Conservation (phyloP, 1,284 basidiomycete genomes). For the Ceratobasidium sp. region DNA sequence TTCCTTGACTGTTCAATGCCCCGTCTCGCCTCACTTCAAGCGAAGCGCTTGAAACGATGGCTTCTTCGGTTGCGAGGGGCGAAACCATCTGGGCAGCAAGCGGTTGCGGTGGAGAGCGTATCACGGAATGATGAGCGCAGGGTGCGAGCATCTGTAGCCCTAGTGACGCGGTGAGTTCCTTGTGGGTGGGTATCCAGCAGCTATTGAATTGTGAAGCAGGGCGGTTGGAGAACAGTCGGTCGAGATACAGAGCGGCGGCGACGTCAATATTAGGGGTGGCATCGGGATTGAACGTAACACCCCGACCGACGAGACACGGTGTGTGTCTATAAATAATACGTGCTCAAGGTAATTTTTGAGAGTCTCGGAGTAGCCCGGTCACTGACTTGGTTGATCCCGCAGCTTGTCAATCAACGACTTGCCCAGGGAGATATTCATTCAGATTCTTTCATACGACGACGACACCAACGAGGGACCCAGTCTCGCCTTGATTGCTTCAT, state of each 20-base stretch:
- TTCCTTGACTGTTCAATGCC: slow-evolving; percentile 22
- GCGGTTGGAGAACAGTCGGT: background rate
- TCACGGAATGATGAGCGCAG: background rate
- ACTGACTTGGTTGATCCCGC: background rate
- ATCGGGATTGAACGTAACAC: background rate
- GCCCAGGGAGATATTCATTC: slow-evolving; percentile 36
- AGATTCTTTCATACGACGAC: slow-evolving; percentile 32
- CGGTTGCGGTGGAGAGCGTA: background rate
- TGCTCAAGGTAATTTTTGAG: background rate
- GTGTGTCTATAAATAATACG: too few relatives aligned
- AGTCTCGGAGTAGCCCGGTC: background rate
- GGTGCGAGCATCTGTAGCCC: background rate
- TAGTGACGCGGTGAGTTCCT: background rate
- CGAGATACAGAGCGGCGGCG: background rate
- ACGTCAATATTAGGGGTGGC: background rate
- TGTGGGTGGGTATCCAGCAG: background rate
- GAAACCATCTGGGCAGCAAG: slow-evolving; percentile 8
- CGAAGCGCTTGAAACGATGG: slow-evolving; percentile 40
- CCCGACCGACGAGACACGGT: background rate
- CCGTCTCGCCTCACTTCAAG: slow-evolving; percentile 37
- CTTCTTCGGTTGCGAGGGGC: slow-evolving; percentile 30
- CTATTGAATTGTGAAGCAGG: background rate
- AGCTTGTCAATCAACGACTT: slow-evolving; percentile 38
- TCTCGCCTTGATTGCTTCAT: slow-evolving; percentile 32
- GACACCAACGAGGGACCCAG: slow-evolving; percentile 34